These are phyloP conservation scores for Wickerhamomyces bisporus DNA, from an alignment of 805 yeast species.

Conservation along the genomic window DNA sequence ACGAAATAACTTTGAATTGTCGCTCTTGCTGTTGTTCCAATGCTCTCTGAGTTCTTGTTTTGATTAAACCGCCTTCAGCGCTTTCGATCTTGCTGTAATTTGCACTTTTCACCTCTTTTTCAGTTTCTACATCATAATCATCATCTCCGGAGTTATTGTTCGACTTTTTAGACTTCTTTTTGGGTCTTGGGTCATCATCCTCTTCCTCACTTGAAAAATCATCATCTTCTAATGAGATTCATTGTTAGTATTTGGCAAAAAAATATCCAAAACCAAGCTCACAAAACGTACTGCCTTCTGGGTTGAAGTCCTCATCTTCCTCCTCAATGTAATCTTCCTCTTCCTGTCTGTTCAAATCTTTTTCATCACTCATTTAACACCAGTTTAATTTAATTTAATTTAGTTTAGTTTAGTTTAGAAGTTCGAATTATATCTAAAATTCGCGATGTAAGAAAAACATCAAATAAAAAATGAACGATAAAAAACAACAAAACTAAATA, in stretches of 20 bases:
- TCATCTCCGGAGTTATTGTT: constrained; percentile 28
- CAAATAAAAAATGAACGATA: background rate
- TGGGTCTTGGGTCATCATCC: constrained; percentile 11
- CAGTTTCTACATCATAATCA: constrained; percentile 30
- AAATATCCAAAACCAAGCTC: background rate
- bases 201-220: constrained; percentile 21
- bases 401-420: no score
- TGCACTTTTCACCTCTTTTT: constrained; percentile 24
- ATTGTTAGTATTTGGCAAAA: constrained; percentile 6
- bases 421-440: no score
- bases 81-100: constrained; percentile 51
- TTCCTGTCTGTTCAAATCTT: constrained; percentile 13
- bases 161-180: constrained; percentile 19
- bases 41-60: constrained; percentile 61
- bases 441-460: no score
- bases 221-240: constrained; percentile 5
- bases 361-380: constrained; percentile 1
- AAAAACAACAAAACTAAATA: background rate
- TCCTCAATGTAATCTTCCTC: constrained; percentile 48
- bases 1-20: constrained; percentile 13
- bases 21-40: constrained; percentile 33
- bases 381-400: no score
- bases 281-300: constrained; percentile 26
- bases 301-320: constrained; percentile 54
- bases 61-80: constrained; percentile 56